Evolutionary conservation across 331 rosid genomes (phyloP).

Genomic region (Spiraea crenata): DNA sequence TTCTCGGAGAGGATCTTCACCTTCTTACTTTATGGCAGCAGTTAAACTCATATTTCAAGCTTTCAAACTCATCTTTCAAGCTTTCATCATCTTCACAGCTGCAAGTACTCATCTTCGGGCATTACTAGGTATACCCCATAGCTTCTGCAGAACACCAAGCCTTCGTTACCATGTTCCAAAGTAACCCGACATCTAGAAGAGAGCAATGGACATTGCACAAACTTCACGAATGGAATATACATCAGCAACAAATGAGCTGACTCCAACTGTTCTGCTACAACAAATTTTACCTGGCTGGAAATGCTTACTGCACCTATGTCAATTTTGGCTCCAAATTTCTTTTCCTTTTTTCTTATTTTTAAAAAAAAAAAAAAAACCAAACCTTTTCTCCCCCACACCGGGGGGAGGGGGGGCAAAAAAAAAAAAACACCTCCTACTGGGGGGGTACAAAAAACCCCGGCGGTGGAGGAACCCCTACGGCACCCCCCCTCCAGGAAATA

Average conservation of each 20-base stretch:
- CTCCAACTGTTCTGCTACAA: neutral
- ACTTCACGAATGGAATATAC: neutral
- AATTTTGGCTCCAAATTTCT: neutral
- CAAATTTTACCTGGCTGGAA: neutral
- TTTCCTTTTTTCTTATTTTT: neutral
- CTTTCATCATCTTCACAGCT: too few relatives aligned
- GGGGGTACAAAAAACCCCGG: too few relatives aligned
- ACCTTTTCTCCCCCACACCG: too few relatives aligned
- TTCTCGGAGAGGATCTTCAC: too few relatives aligned
- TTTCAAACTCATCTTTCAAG: neutral
- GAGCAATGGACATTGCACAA: neutral
- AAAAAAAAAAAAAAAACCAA: too few relatives aligned
- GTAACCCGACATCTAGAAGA: neutral
- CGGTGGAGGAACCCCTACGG: slow-evolving; percentile 1
- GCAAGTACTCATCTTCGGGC: neutral
- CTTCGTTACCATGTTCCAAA: neutral
- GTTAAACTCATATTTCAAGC: neutral
- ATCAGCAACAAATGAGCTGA: neutral
- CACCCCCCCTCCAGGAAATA: neutral
- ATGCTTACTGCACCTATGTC: neutral
- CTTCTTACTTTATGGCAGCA: too few relatives aligned
- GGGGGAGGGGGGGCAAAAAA: too few relatives aligned
- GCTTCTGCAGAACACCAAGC: neutral
- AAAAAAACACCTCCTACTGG: too few relatives aligned
- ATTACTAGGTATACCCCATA: neutral